Evolutionary conservation across 75 land plant genomes (phyloP).

Genomic region (Larix kaempferi): DNA sequence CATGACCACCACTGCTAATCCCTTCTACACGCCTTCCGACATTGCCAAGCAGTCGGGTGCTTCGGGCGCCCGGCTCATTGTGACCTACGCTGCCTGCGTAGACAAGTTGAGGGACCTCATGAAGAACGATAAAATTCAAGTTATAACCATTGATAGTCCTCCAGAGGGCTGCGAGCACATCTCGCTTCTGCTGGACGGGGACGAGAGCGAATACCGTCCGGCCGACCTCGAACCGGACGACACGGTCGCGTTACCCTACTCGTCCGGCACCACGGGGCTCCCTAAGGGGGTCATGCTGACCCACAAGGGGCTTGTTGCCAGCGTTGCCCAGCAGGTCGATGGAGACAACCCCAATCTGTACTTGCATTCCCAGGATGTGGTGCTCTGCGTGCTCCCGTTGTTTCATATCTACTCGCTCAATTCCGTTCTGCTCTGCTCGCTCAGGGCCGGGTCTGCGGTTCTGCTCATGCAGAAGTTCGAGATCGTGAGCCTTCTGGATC

Average conservation of each 20-base stretch:
- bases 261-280: conserved; percentile 89
- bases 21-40: conserved; percentile 79
- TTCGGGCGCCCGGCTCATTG: conserved; percentile 54
- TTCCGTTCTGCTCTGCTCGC: conserved; percentile 59
- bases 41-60: conserved; percentile 76
- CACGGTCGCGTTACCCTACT: conserved; percentile 76
- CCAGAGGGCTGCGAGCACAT: conserved; percentile 47
- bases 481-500: conserved; percentile 49
- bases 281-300: conserved; percentile 91
- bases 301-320: conserved; percentile 69
- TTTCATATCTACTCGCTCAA: conserved; percentile 83
- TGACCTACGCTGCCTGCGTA: conserved; percentile 39
- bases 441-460: conserved; percentile 69
- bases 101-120: conserved; percentile 36
- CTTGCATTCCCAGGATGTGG: conserved; percentile 47
- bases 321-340: conserved; percentile 91
- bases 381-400: conserved; percentile 80
- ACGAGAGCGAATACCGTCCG: conserved; percentile 19
- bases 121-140: conserved; percentile 12
- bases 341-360: conserved; percentile 79
- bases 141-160: conserved; percentile 60
- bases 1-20: conserved; percentile 91
- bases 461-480: conserved; percentile 83
- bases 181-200: conserved; percentile 33
- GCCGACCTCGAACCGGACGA: conserved; percentile 43